phyloP scores from a whole-genome alignment of 805 yeast species.

The Torulaspora delbrueckii region DNA sequence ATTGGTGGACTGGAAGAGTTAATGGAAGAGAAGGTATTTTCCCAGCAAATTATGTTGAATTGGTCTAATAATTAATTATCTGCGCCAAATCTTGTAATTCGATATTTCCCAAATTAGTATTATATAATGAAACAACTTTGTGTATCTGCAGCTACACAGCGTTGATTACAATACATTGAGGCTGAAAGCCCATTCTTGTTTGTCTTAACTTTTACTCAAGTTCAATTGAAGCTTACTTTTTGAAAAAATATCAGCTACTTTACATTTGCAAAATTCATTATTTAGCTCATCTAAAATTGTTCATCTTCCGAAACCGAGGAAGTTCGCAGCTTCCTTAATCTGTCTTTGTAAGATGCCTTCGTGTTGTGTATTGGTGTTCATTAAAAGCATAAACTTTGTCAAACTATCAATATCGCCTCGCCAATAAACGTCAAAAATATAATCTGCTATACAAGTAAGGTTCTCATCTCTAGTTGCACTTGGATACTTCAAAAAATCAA shows the following conservation, averaged over 20 bases:
- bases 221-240: too few species aligned
- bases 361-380: conserved; percentile 21
- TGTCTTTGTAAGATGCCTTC: conserved; percentile 27
- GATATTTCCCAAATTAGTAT: not conserved
- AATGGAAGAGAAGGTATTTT: conserved; percentile 86
- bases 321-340: conserved; percentile 26
- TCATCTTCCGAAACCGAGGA: conserved; percentile 24
- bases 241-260: not conserved
- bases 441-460: conserved; percentile 33
- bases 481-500: conserved; percentile 35
- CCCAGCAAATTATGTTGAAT: conserved; percentile 95
- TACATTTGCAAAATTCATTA: conserved; percentile 1
- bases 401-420: conserved; percentile 26
- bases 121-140: not conserved
- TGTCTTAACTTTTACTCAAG: not conserved
- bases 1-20: conserved; percentile 97
- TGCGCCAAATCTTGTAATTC: not conserved
- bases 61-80: conserved; percentile 35
- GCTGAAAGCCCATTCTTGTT: not conserved
- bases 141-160: too few species aligned
- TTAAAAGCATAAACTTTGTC: conserved; percentile 19
- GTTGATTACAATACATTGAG: not conserved
- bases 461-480: conserved; percentile 34
- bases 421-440: conserved; percentile 38
- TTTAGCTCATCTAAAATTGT: not conserved